Conservation (phyloP, 768 basidiomycete species). For the Tephrocybe rancida region DNA sequence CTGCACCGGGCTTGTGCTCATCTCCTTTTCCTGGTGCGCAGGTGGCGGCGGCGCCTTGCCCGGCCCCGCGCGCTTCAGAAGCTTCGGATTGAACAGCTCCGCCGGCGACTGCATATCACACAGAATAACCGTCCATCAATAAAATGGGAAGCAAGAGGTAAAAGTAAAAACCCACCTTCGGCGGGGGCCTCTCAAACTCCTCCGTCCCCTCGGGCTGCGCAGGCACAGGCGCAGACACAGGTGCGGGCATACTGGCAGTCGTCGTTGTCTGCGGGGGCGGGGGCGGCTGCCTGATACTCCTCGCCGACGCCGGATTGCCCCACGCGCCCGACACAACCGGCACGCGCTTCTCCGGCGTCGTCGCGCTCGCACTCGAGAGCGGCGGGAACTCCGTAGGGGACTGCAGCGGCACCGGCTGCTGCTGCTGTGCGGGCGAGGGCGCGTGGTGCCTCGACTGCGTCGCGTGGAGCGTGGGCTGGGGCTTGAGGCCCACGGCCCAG, state of each 20-base stretch:
- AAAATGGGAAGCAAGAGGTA: neutral
- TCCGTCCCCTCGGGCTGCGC: constrained; percentile 19
- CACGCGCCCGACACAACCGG: constrained; percentile 69
- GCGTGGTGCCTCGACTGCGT: constrained; percentile 56
- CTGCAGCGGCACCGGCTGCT: constrained; percentile 43
- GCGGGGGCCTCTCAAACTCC: constrained; percentile 50
- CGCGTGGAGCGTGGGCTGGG: constrained; percentile 67
- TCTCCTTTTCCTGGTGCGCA: constrained; percentile 27
- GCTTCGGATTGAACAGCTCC: constrained; percentile 39
- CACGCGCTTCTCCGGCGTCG: constrained; percentile 50
- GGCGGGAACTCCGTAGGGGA: constrained; percentile 71
- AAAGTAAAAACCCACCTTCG: constrained; percentile 35
- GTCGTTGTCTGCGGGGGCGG: no score
- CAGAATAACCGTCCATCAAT: neutral
- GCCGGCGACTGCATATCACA: constrained; percentile 26
- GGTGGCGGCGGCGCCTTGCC: constrained; percentile 13
- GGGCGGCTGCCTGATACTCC: constrained; percentile 60
- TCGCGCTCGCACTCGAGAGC: constrained; percentile 43
- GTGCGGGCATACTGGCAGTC: no score
- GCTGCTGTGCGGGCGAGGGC: constrained; percentile 36
- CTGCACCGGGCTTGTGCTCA: neutral
- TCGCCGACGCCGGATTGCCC: constrained; percentile 58
- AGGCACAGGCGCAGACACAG: no score
- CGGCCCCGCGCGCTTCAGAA: constrained; percentile 25
- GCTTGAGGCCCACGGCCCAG: constrained; percentile 86